Evolutionary conservation across 2,329 filamentous ascomycete species (phyloP), one percentile per base, ranked within the genome.

Genomic region (Talaromyces sp.): DNA sequence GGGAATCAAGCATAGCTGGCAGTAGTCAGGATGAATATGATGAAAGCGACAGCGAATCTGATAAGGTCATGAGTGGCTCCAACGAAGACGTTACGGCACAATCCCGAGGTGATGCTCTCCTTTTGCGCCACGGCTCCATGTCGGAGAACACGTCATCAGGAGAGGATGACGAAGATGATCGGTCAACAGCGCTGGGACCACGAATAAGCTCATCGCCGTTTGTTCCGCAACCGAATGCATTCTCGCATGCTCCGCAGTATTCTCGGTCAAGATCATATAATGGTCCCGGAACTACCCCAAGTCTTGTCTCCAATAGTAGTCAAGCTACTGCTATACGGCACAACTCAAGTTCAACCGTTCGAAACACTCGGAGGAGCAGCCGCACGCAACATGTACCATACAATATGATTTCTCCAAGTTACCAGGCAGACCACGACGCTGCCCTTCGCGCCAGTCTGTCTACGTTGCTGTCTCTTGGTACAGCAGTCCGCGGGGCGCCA

Each of bases 21-120:
- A 96, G 92, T 78, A 96, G 93, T 73, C 92, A 97, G 75, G 93
- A 97, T 71, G 93, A 97, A 79, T 96, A 96, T 72, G 92, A 96
- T 39, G 93, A 97, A 81, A 96, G 90, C 68, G 93, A 96, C 76
- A 96, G 86, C 77, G 93, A 97, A 68, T 92, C 93, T 49, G 93
- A 97, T 71, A 86, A 85, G 63, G 82, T 87, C 60, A 81, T 89
- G 80, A 86, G 84, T 65, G 88, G 86, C 66, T 89, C 87, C 3
- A 88, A 86, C 68, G 87, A 89, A 73, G 85, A 84, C 49, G 75
- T 86, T 27, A 72, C 74, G 61, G 71, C 67, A n/a, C 72, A 68
- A 22, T 66, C 70, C 6, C 68, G 70, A 10, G 71, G 65, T 7
- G 59, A 69, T 59, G 68, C 73, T 19, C 62, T 72, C 13, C 67